Evolutionary conservation across 2,329 filamentous ascomycete species (phyloP), one percentile per base, ranked within the genome.

Genomic region (Fusarium sororula): DNA sequence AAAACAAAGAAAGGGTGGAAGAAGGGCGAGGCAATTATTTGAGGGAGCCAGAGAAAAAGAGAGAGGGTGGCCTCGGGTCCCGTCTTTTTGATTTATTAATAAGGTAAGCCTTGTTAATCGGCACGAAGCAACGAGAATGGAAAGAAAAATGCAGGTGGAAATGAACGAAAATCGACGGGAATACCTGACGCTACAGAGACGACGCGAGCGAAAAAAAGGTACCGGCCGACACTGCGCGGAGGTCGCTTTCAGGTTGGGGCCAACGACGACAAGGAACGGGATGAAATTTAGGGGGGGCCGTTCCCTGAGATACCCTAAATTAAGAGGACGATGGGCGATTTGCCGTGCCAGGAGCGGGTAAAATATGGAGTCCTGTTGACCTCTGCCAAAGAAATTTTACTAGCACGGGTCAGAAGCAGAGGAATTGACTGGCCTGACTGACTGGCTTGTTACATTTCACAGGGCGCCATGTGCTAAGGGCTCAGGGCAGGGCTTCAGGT

Each of bases 331-430:
- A 44, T 48, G 57, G 61, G 41, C 54, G 64, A 66, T 68, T 71
- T 77, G 63, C 76, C 66, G 73, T 76, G 54, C 76, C 74, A 75
- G 75, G 76, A 76, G 76, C 76, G 76, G 76, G 74, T 78, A 75
- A 78, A 77, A 77, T 66, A 57, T 68, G 75, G 75, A 66, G 68
- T 58, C 58, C 56, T 54, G 30, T 53, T 28, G 54, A 48, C 58
- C 53, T 47, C n/a, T 64, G 57, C 70, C 69, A 64, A 66, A 73
- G 72, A 77, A 68, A 53, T 78, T 77, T 77, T 74, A 54, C 65
- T 74, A 62, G 72, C 73, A 77, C 72, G 67, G 54, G 71, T 63
- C 67, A 47, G 61, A 30, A 24, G 35, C 47, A 72, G 71, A 67
- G 58, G 60, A 66, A 73, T 71, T 68, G 53, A 66, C 63, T 66